Evolutionary conservation across 768 basidiomycete species (phyloP), one percentile per base, ranked within the genome.

Genomic region (Lactarius psammicola): DNA sequence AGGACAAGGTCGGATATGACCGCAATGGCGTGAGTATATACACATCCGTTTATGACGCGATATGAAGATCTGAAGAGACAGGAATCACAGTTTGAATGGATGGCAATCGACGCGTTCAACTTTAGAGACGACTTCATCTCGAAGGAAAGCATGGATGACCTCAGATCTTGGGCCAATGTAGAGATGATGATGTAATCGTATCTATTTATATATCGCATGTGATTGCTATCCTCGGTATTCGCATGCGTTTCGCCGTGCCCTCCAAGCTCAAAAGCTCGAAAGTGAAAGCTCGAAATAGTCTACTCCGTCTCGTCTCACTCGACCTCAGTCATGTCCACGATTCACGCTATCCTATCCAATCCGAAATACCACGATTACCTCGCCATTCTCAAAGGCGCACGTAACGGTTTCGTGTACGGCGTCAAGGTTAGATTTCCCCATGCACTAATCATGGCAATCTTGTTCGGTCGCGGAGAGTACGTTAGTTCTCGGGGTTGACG

Each of bases 361-460:
- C 95, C 95, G 15, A 83, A 83, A 36, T 89, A 88, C 70, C 95
- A 96, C 74, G 95, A 97, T 74, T 87, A 90, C 71, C 85, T 98
- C 54, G 90, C 93, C 30, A 89, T 99, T 71, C 77, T 98, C 74
- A 99, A 99, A 76, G 96, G 97, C 53, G 92, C 94, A 36, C 84
- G 93, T 49, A 94, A 94, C 74, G 94, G 94, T 5, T 84, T 94
- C 66, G 90, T 94, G 10, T 95, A 94, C 71, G 93, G 93, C 42
- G 90, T 89, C 71, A 94, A 94, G 78, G 89, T 96, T 68, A 81
- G 94, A 51, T 95, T 96, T 72, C 96, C 96, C 44, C 96, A 98
- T 83, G 96, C 96, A 1, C 80, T 98, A 33, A 89, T 98, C 58
- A 98, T 98, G 95, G 90, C 94, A 28, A 84, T 97, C 66, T 80